Evolutionary conservation across 2,329 filamentous ascomycete genomes (phyloP).

Genomic region (Paecilomyces dactylethromorphus): DNA sequence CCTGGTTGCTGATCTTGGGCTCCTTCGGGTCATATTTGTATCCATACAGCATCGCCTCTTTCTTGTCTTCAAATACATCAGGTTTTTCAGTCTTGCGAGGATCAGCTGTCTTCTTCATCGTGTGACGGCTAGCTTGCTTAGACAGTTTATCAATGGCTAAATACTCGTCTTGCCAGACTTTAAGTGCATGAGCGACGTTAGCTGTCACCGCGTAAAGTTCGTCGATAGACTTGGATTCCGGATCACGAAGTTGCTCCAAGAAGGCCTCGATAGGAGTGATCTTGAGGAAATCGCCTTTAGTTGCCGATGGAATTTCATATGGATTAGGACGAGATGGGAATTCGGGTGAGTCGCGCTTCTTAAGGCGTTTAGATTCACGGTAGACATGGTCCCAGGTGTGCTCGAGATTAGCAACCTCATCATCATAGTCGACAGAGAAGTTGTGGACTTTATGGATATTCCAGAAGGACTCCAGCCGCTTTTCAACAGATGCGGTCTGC

Average conservation of each 20-base stretch:
- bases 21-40: conserved; percentile 51
- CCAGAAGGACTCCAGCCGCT: conserved; percentile 28
- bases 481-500: conserved; percentile 18
- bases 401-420: conserved; percentile 21
- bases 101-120: conserved; percentile 42
- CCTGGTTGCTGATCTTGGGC: conserved; percentile 42
- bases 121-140: conserved; percentile 39
- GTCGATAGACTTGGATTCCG: conserved; percentile 40
- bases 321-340: conserved; percentile 22
- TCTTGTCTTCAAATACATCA: conserved; percentile 52
- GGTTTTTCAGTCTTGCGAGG: conserved; percentile 46
- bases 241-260: conserved; percentile 28
- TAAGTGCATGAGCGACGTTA: conserved; percentile 48
- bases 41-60: conserved; percentile 55
- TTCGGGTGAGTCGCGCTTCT: conserved; percentile 21
- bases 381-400: conserved; percentile 27
- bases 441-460: conserved; percentile 28
- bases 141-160: conserved; percentile 46
- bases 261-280: conserved; percentile 29
- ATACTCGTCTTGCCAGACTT: conserved; percentile 55
- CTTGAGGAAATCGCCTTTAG: conserved; percentile 31
- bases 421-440: conserved; percentile 28
- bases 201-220: conserved; percentile 50
- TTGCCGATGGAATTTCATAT: conserved; percentile 23
- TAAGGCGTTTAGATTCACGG: conserved; percentile 20